Evolutionary conservation across 805 yeast species (phyloP).

Genomic region (Pichia manshurica): DNA sequence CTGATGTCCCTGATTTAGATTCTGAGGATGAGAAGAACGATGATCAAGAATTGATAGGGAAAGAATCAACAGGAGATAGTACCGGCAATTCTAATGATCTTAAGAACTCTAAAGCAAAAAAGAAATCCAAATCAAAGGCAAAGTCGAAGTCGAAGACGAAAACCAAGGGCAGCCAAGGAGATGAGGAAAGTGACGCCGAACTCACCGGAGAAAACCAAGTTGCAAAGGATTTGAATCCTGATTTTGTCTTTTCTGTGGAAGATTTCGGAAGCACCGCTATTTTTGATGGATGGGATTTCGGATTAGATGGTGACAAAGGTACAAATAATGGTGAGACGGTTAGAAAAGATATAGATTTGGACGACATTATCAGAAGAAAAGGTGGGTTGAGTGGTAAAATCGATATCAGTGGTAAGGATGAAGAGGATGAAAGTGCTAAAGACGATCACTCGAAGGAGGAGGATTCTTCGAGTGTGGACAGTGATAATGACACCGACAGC

Average conservation of each 20-base stretch:
- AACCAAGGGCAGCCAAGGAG: constrained; percentile 7
- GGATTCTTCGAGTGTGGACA: no score
- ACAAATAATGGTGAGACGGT: constrained; percentile 14
- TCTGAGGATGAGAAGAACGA: constrained; percentile 28
- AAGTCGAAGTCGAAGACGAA: neutral
- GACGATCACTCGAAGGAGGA: no score
- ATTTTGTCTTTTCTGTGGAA: constrained; percentile 62
- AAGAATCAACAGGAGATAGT: constrained; percentile 9
- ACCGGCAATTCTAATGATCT: neutral
- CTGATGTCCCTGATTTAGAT: constrained; percentile 44
- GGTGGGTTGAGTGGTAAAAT: constrained; percentile 49
- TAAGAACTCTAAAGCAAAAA: constrained; percentile 8
- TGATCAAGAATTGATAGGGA: constrained; percentile 8
- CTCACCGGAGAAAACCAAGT: constrained; percentile 33
- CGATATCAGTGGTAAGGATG: constrained; percentile 32
- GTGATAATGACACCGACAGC: no score
- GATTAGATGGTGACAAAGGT: constrained; percentile 34
- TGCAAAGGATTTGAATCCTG: constrained; percentile 63
- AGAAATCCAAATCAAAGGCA: constrained; percentile 14
- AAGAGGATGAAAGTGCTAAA: constrained; percentile 34
- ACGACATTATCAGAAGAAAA: constrained; percentile 77
- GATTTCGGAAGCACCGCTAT: constrained; percentile 29
- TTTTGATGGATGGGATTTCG: constrained; percentile 84
- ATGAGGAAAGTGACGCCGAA: constrained; percentile 15
- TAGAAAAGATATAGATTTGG: constrained; percentile 73